Conservation (phyloP, 2,329 filamentous ascomycete genomes). For the Penicillium thymicola region DNA sequence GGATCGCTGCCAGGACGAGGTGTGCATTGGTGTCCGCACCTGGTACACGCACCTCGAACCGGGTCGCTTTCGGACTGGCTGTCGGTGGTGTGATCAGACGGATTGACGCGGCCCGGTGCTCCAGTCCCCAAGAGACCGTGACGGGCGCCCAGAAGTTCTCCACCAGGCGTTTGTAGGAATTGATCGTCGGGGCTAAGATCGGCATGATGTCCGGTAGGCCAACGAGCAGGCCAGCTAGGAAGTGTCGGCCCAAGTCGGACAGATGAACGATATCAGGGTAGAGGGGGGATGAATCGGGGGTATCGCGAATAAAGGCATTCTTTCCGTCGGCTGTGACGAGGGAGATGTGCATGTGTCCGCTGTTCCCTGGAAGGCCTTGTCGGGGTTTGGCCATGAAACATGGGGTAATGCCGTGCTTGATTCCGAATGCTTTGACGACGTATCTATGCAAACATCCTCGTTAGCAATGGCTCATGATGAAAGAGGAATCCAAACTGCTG, state of each 20-base stretch:
- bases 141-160: conserved; percentile 99
- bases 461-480: conserved; percentile 7
- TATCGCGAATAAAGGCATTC: conserved; percentile 77
- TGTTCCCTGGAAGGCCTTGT: conserved; percentile 87
- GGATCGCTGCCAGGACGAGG: conserved; percentile 78
- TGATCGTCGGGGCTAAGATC: conserved; percentile 86
- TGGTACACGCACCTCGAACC: conserved; percentile 88
- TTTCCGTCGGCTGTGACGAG: conserved; percentile 74
- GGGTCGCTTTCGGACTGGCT: conserved; percentile 76
- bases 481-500: background rate
- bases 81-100: conserved; percentile 87
- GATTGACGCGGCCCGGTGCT: conserved; percentile 90
- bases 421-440: conserved; percentile 82
- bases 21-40: conserved; percentile 93
- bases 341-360: conserved; percentile 92
- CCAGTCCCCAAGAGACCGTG: conserved; percentile 93
- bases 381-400: conserved; percentile 99
- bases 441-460: conserved; percentile 49
- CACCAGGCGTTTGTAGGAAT: conserved; percentile 96
- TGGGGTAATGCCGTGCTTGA: conserved; percentile 84
- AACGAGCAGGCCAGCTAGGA: conserved; percentile 83
- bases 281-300: conserved; percentile 65
- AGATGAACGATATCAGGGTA: conserved; percentile 75
- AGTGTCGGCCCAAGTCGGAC: conserved; percentile 86
- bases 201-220: conserved; percentile 96